These are phyloP conservation scores for Aspergillus neoniger DNA, from an alignment of 2,329 filamentous ascomycete species.

Conservation along the genomic window DNA sequence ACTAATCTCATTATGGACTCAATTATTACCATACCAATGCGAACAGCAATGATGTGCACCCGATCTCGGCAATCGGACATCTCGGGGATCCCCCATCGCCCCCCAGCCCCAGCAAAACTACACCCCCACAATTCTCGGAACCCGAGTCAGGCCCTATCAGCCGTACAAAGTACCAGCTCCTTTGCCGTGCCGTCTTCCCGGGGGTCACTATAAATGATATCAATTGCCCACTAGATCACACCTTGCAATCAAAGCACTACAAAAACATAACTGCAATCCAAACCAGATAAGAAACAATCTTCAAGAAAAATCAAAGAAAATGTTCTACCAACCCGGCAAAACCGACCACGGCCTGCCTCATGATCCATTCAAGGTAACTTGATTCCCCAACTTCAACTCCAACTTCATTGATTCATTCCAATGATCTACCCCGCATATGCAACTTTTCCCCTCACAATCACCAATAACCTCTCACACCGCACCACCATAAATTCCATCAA, in stretches of 20 bases:
- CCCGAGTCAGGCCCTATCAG: too few species aligned
- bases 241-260: too few species aligned
- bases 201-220: background rate
- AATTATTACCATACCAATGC: too few species aligned
- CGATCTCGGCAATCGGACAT: too few species aligned
- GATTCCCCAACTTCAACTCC: too few species aligned
- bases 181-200: background rate
- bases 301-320: constrained; percentile 16
- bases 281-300: background rate
- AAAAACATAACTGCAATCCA: background rate
- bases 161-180: background rate
- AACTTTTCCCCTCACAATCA: background rate
- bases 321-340: constrained; percentile 58
- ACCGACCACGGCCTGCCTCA: constrained; percentile 55
- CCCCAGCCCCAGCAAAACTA: too few species aligned
- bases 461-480: background rate
- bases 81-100: too few species aligned
- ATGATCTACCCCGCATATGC: too few species aligned
- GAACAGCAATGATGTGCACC: too few species aligned
- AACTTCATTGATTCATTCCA: too few species aligned
- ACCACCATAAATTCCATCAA: constrained; percentile 1
- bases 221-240: background rate
- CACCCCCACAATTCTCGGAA: too few species aligned
- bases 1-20: too few species aligned
- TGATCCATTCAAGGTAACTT: constrained; percentile 57